These are phyloP conservation scores for Petunia hybrid DNA, from an alignment of 305 asterid species.

Conservation along the genomic window DNA sequence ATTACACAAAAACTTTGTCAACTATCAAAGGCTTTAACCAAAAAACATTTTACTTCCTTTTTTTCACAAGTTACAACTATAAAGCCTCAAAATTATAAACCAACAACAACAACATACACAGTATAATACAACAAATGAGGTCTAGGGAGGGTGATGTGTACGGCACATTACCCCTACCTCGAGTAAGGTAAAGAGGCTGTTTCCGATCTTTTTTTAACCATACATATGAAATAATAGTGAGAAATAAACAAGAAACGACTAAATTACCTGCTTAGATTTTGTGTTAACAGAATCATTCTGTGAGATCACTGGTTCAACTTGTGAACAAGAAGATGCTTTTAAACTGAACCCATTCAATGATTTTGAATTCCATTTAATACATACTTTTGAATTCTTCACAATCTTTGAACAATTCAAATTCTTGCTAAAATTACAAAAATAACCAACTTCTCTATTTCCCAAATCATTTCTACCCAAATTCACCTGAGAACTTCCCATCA, in stretches of 20 bases:
- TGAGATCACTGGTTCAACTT: constrained; percentile 38
- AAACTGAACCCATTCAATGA: constrained; percentile 36
- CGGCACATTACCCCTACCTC: too few relatives aligned
- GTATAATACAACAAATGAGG: too few relatives aligned
- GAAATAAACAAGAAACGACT: not conserved
- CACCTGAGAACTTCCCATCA: constrained; percentile 73
- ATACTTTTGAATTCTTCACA: constrained; percentile 47
- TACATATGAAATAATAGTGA: not conserved
- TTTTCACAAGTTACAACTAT: not conserved
- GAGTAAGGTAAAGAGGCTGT: too few relatives aligned
- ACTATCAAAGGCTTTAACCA: not conserved
- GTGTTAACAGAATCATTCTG: constrained; percentile 31
- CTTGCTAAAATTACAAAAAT: constrained; percentile 52
- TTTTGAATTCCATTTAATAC: constrained; percentile 34
- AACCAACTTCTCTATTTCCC: constrained; percentile 46
- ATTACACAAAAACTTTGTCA: not conserved
- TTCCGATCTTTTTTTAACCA: not conserved
- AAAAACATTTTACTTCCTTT: not conserved
- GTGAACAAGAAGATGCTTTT: constrained; percentile 42
- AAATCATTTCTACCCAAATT: constrained; percentile 49
- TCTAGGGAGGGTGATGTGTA: too few relatives aligned
- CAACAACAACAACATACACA: not conserved
- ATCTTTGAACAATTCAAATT: constrained; percentile 48
- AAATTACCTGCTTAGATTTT: constrained; percentile 44
- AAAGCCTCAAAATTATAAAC: not conserved